Evolutionary conservation across 116 monocot genomes (phyloP), one percentile per base, ranked within the genome.

Genomic region (Thalassia testudinum): DNA sequence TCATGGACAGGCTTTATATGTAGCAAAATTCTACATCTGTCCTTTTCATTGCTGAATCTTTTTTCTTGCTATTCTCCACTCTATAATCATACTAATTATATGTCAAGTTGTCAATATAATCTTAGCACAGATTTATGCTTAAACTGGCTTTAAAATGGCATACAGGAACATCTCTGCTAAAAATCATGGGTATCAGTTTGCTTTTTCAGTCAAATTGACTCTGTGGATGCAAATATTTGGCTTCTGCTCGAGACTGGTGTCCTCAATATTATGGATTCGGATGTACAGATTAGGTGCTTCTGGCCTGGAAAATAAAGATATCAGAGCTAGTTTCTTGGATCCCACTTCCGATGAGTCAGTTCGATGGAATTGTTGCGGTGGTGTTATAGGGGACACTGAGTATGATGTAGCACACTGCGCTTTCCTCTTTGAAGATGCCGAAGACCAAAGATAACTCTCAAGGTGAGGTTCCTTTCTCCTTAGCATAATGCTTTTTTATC

Each of bases 161-260:
- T 34, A 5, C 30, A 91, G 91, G 91, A 85, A 70, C 50, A 45
- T 69, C 34, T 45, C 68, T 69, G 47, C 66, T 57, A 73, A 78
- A 62, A 66, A 75, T 19, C 60, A 73, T 45, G 85, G 81, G 27
- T 10, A 28, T 30, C 60, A 66, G 21, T 65, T 81, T 58, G 63
- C 76, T 58, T 91, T 85, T 60, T 91, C 91, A 21, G 29, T 85
- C 47, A 80, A 64, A 61, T 68, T 85, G 56, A 60, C 78, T 53
- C 68, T 91, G 30, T 71, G 50, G 23, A 91, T 91, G 91, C 85
- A 91, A 81, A 81, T 81, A 5, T 61, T 91, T 66, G 81, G 85
- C 19, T 85, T 78, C 69, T 76, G 75, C 24, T 63, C 76, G 55
- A 84, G 91, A 63, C 60, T 74, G 26, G 53, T 72, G 16, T 91